Evolutionary conservation across 352 stramenopile genomes (phyloP), one percentile per base, ranked within the genome.

Genomic region (Thalassiosira exigua): DNA sequence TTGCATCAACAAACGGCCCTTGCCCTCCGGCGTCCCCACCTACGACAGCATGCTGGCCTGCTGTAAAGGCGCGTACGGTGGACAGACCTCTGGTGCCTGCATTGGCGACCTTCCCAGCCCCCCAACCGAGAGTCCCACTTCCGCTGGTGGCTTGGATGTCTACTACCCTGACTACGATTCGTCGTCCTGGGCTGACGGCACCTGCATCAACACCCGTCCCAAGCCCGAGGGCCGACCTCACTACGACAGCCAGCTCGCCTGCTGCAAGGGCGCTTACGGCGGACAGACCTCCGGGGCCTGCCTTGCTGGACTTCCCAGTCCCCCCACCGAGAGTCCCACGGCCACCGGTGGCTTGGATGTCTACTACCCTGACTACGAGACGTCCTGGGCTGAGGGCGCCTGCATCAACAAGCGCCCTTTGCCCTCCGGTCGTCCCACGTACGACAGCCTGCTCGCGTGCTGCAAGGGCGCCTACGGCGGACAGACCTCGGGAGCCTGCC

Each of bases 11-110:
- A 29, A 12, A 29, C 17, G 24, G 17, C 46, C 5, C 11, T 30
- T 56, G 17, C 22, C 5, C 9, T 30, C 5, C n/a, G 46, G 9
- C 5, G 5, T 56, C 5, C 46, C 7, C 14, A 44, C 36, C 14
- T 44, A 14, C 14, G 36, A 44, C 36, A 7, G 14, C 7, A 44
- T 44, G 36, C 14, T 44, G 36, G 54, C 58, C 19, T 75, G 66
- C 44, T 75, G 66, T 30, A 44, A 67, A 24, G 61, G 44, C 48
- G 32, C 41, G 7, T 75, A 75, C 21, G 53, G 41, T 21, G 54
- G 54, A 7, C 66, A 75, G 33, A 48, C 54, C 3, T 75, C 66
- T 56, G 66, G 66, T 39, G 48, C 48, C 32, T 56, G 48, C n/a
- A n/a, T n/a, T n/a, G n/a, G n/a, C n/a, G n/a, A n/a, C n/a, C n/a